Percentiles rank a stretch among this genome's conserved stretches.
These are phyloP conservation scores for Fraxinus dipetala DNA, from an alignment of 305 asterid species.

Conservation along the genomic window DNA sequence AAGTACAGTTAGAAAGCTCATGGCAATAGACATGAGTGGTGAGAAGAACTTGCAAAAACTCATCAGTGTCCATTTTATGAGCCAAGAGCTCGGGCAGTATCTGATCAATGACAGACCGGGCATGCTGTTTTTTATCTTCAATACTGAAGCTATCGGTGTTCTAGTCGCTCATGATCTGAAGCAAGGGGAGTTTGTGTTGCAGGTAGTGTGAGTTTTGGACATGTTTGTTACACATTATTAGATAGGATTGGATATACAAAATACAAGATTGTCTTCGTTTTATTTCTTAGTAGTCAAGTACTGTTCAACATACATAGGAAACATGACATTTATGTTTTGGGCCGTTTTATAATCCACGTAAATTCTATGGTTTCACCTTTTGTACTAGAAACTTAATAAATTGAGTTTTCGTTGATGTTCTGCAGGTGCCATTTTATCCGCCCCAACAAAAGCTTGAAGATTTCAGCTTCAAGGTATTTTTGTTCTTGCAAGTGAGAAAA, in stretches of 20 bases:
- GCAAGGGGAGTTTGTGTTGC: conserved; percentile 93
- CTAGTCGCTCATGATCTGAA: conserved; percentile 87
- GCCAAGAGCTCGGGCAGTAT: conserved; percentile 74
- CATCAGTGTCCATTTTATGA: conserved; percentile 76
- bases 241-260: not conserved
- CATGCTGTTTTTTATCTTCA: conserved; percentile 84
- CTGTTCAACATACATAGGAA: not conserved
- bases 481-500: not conserved
- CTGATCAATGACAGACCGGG: conserved; percentile 83
- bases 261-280: not conserved
- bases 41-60: conserved; percentile 78
- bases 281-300: not conserved
- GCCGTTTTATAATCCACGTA: not conserved
- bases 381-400: conserved; percentile 2
- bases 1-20: conserved; percentile 68
- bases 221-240: not conserved
- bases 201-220: conserved; percentile 43
- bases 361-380: conserved; percentile 6
- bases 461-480: conserved; percentile 56
- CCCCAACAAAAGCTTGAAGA: conserved; percentile 86
- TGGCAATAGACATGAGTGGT: conserved; percentile 67
- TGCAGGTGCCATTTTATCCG: conserved; percentile 86
- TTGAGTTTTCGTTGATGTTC: conserved; percentile 10
- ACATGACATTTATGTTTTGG: not conserved
- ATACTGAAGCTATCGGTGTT: conserved; percentile 78